Evolutionary conservation across 768 basidiomycete species (phyloP).

Genomic region (Suillus clintonianus): DNA sequence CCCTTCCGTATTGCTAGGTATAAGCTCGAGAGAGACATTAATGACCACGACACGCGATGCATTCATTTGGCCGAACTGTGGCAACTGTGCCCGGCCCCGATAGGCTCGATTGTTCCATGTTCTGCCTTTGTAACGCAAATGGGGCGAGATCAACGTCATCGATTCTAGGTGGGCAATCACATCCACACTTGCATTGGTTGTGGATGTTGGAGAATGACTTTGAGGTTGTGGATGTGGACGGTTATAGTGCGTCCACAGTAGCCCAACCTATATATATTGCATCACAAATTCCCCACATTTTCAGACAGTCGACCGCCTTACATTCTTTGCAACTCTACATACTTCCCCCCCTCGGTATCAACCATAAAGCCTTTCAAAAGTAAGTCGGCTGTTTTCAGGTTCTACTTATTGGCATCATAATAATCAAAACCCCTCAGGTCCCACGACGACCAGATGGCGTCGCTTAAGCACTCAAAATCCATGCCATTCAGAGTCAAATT

Average conservation of each 20-base stretch:
- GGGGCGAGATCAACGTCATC: background rate
- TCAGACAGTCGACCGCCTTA: background rate
- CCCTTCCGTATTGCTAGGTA: too few relatives aligned
- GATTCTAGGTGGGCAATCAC: background rate
- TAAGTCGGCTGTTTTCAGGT: background rate
- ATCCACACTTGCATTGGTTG: background rate
- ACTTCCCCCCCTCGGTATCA: too few relatives aligned
- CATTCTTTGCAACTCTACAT: background rate
- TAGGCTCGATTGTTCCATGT: background rate
- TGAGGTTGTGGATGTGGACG: background rate
- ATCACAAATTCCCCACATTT: background rate
- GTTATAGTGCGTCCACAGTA: background rate
- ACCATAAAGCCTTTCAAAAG: background rate
- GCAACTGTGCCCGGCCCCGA: too few relatives aligned
- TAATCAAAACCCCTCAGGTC: background rate
- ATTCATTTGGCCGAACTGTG: background rate
- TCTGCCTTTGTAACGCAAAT: background rate
- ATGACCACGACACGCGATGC: background rate
- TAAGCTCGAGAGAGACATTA: background rate
- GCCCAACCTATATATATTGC: background rate
- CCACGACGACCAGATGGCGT: background rate
- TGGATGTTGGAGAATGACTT: background rate
- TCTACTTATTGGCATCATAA: background rate
- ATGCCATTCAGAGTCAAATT: slow-evolving; percentile 11
- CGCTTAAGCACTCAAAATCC: slow-evolving; percentile 13